A percentile compares a stretch with the other conserved stretches of the same genome.
phyloP scores from a whole-genome alignment of 331 rosid genomes.

The Arachis monticola region DNA sequence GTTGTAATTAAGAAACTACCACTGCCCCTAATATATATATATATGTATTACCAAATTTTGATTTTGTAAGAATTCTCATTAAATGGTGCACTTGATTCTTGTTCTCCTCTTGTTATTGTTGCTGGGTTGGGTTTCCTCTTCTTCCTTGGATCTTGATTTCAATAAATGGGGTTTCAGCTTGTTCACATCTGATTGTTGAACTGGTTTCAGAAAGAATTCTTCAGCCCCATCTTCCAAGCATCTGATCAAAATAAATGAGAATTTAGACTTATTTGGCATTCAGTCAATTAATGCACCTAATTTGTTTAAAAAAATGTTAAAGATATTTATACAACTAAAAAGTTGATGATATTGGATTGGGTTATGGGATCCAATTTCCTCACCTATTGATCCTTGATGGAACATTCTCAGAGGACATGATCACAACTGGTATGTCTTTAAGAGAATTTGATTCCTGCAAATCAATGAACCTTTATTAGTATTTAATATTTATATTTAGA shows the following conservation, averaged over 20 bases:
- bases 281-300: background rate
- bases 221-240: constrained; percentile 97
- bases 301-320: constrained; percentile 13
- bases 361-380: constrained; percentile 22
- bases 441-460: constrained; percentile 85
- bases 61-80: background rate
- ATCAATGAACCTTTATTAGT: constrained; percentile 31
- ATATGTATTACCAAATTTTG: constrained; percentile 7
- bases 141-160: constrained; percentile 59
- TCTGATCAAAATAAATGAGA: constrained; percentile 46
- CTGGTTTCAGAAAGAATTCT: constrained; percentile 90
- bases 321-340: no score
- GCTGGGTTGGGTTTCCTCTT: constrained; percentile 45
- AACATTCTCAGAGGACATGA: constrained; percentile 91
- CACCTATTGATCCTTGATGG: constrained; percentile 89
- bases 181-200: constrained; percentile 72
- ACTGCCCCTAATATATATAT: no score
- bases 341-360: constrained; percentile 12
- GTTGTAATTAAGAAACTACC: constrained; percentile 37
- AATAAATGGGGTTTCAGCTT: constrained; percentile 77
- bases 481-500: no score
- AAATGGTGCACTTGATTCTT: constrained; percentile 41
- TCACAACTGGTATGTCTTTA: constrained; percentile 91
- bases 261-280: constrained; percentile 31
- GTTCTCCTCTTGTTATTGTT: constrained; percentile 44